phyloP scores from a whole-genome alignment of 805 yeast species.

The Candida corydali region DNA sequence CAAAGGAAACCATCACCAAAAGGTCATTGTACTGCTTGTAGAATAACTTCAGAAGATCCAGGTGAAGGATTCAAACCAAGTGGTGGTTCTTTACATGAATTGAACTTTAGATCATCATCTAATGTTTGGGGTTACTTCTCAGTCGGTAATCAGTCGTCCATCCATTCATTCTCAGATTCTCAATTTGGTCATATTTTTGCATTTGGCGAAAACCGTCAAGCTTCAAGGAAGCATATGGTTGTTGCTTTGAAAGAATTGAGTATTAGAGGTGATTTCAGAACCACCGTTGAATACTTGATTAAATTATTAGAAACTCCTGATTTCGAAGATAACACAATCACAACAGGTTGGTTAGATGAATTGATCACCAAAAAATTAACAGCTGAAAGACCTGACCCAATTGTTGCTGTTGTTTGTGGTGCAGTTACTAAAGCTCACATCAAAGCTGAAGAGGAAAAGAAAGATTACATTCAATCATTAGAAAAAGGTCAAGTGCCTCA shows the following conservation, averaged over 20 bases:
- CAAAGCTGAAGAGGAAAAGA: constrained; percentile 64
- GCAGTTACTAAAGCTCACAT: constrained; percentile 95
- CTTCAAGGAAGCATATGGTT: constrained; percentile 97
- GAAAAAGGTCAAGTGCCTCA: constrained; percentile 95
- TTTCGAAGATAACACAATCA: constrained; percentile 92
- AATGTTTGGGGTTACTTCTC: constrained; percentile 99
- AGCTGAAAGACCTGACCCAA: constrained; percentile 93
- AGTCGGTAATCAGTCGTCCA: constrained; percentile 92
- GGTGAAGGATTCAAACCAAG: constrained; percentile 99
- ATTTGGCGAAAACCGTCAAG: constrained; percentile 97
- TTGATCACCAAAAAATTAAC: constrained; percentile 89
- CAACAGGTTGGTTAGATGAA: constrained; percentile 99
- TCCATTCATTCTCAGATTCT: constrained; percentile 96
- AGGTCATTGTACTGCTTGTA: constrained; percentile 98
- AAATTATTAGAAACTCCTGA: constrained; percentile 94
- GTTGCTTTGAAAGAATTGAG: constrained; percentile 95
- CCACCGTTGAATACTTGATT: constrained; percentile 95
- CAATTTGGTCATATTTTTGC: constrained; percentile 99
- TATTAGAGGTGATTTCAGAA: constrained; percentile 97
- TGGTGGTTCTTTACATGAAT: constrained; percentile 93
- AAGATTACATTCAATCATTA: constrained; percentile 68
- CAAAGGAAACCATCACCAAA: constrained; percentile 94
- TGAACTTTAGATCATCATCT: constrained; percentile 94
- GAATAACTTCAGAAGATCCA: constrained; percentile 98
- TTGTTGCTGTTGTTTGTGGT: constrained; percentile 91